These are phyloP conservation scores for Diutina sp. DNA, from an alignment of 1,139 yeast species.

Conservation along the genomic window DNA sequence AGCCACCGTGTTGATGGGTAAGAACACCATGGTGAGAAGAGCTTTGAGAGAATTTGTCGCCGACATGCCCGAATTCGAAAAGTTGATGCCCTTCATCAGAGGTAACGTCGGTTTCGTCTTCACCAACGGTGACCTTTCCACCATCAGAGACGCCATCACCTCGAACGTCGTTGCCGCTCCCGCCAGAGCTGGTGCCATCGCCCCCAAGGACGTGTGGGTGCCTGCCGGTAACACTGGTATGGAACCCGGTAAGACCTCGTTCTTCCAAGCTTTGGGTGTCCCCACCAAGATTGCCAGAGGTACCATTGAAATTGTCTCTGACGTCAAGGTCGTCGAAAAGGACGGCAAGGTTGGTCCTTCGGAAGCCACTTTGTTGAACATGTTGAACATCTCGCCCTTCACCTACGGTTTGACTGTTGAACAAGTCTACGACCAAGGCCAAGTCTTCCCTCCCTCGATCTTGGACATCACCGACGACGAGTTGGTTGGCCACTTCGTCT, in stretches of 20 bases:
- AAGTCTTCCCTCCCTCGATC: conserved; percentile 92
- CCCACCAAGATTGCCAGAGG: conserved; percentile 99
- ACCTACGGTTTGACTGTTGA: conserved; percentile 95
- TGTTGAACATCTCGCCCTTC: conserved; percentile 99
- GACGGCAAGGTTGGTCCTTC: conserved; percentile 95
- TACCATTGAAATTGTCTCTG: conserved; percentile 98
- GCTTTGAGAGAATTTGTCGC: conserved; percentile 93
- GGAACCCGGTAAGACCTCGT: conserved; percentile 99
- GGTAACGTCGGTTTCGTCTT: conserved; percentile 99
- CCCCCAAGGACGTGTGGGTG: conserved; percentile 94
- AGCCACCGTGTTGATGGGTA: conserved; percentile 97
- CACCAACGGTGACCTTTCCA: conserved; percentile 93
- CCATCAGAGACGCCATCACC: conserved; percentile 75
- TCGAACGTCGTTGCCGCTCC: conserved; percentile 99
- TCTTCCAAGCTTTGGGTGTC: conserved; percentile 99
- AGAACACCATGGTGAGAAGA: conserved; percentile 99
- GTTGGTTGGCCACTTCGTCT: conserved; percentile 81
- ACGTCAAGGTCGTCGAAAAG: conserved; percentile 86
- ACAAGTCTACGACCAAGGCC: conserved; percentile 98
- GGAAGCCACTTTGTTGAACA: conserved; percentile 97
- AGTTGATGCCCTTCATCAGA: conserved; percentile 83
- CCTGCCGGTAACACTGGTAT: conserved; percentile 99
- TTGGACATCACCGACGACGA: conserved; percentile 98
- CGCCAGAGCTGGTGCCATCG: conserved; percentile 99
- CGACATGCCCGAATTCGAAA: conserved; percentile 95